phyloP scores from a whole-genome alignment of 345 rosid species.

The Moringa oleifera region DNA sequence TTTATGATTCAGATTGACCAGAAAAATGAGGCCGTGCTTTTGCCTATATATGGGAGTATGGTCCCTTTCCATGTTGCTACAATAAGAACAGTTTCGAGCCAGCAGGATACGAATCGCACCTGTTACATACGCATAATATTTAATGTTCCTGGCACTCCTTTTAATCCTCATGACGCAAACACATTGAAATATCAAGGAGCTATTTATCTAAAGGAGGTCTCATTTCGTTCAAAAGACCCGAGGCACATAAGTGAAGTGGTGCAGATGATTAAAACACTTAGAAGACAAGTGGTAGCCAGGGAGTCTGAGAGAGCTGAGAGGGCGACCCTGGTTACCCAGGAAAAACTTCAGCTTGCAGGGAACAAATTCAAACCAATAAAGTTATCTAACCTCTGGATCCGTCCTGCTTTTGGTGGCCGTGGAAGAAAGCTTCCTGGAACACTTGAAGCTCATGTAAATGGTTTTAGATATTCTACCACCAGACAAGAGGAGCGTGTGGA shows the following conservation, averaged over 20 bases:
- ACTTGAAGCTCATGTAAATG: constrained; percentile 82
- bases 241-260: constrained; percentile 89
- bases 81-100: constrained; percentile 81
- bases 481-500: constrained; percentile 86
- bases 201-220: constrained; percentile 77
- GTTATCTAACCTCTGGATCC: constrained; percentile 80
- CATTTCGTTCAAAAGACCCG: constrained; percentile 87
- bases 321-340: constrained; percentile 89
- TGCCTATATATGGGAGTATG: constrained; percentile 86
- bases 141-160: constrained; percentile 82
- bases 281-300: constrained; percentile 72
- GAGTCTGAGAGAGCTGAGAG: constrained; percentile 93
- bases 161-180: constrained; percentile 71
- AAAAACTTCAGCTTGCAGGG: constrained; percentile 77
- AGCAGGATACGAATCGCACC: constrained; percentile 75
- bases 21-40: constrained; percentile 78
- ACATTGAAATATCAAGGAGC: constrained; percentile 62
- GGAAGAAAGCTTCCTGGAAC: constrained; percentile 85
- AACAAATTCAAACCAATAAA: constrained; percentile 84
- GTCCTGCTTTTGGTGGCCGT: constrained; percentile 83
- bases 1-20: constrained; percentile 83
- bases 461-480: constrained; percentile 72
- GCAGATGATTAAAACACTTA: constrained; percentile 67
- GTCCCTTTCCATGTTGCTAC: constrained; percentile 92
- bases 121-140: constrained; percentile 84